phyloP scores from a whole-genome alignment of 345 rosid genomes.

The Melaleuca alternifolia region DNA sequence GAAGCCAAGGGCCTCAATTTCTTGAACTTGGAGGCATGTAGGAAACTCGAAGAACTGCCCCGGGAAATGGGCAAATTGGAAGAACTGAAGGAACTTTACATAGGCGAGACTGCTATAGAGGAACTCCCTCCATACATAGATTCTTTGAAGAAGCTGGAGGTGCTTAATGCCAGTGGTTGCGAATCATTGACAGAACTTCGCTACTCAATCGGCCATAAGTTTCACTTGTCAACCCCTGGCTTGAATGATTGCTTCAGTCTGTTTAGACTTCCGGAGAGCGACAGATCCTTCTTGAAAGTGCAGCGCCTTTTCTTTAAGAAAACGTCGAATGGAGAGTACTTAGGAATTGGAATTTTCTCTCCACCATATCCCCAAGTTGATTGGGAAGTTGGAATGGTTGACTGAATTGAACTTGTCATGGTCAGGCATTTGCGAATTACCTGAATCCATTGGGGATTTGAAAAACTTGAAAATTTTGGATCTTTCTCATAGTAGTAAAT shows the following conservation, averaged over 20 bases:
- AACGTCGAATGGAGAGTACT: too few species aligned
- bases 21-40: neutral
- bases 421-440: neutral
- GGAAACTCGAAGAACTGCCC: neutral
- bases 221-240: too few species aligned
- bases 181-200: too few species aligned
- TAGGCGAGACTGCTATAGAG: neutral
- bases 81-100: neutral
- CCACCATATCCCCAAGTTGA: too few species aligned
- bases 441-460: neutral
- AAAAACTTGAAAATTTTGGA: neutral
- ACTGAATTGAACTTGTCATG: neutral
- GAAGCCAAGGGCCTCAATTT: neutral
- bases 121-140: neutral
- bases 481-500: fast-evolving
- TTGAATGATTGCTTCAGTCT: too few species aligned
- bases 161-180: too few species aligned
- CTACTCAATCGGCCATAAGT: too few species aligned
- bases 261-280: too few species aligned
- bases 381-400: neutral
- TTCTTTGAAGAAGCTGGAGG: neutral
- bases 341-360: too few species aligned
- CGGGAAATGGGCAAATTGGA: neutral
- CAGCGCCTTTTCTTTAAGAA: too few species aligned
- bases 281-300: too few species aligned